phyloP scores from a whole-genome alignment of 345 rosid species.

The Eucalyptus sp. region DNA sequence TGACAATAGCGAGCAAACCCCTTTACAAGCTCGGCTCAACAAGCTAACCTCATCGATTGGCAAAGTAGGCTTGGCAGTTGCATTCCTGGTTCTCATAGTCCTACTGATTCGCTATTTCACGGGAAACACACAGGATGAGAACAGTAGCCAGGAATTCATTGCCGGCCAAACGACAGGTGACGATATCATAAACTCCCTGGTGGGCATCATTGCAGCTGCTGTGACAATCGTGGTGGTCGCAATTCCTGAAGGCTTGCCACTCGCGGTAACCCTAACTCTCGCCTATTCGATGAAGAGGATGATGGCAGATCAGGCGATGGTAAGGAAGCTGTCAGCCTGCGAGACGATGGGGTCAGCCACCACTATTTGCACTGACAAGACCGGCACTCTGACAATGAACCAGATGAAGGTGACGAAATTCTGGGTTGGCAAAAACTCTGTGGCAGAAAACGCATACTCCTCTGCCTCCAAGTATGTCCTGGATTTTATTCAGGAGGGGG shows the following conservation, averaged over 20 bases:
- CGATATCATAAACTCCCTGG: constrained; percentile 41
- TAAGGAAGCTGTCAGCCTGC: constrained; percentile 65
- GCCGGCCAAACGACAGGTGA: constrained; percentile 31
- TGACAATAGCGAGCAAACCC: constrained; percentile 38
- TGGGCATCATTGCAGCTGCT: constrained; percentile 52
- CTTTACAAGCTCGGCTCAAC: constrained; percentile 51
- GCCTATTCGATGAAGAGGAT: constrained; percentile 79
- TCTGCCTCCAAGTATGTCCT: constrained; percentile 13
- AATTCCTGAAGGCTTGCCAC: constrained; percentile 70
- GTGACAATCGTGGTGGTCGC: constrained; percentile 80
- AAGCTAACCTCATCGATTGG: constrained; percentile 55
- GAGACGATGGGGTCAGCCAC: constrained; percentile 88
- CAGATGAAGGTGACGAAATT: constrained; percentile 57
- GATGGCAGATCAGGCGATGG: constrained; percentile 82
- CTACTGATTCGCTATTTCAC: constrained; percentile 60
- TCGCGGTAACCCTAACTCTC: constrained; percentile 68
- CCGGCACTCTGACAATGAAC: constrained; percentile 70
- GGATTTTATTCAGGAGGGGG: constrained; percentile 42
- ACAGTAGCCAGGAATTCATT: constrained; percentile 21
- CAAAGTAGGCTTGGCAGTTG: constrained; percentile 53
- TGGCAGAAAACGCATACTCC: not conserved
- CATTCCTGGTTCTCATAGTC: constrained; percentile 55
- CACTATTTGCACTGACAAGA: constrained; percentile 62
- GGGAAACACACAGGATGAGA: constrained; percentile 44
- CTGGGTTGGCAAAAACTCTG: constrained; percentile 38